Evolutionary conservation across 495 filamentous ascomycete genomes (phyloP).

Genomic region (Annulohypoxylon maeteangense): DNA sequence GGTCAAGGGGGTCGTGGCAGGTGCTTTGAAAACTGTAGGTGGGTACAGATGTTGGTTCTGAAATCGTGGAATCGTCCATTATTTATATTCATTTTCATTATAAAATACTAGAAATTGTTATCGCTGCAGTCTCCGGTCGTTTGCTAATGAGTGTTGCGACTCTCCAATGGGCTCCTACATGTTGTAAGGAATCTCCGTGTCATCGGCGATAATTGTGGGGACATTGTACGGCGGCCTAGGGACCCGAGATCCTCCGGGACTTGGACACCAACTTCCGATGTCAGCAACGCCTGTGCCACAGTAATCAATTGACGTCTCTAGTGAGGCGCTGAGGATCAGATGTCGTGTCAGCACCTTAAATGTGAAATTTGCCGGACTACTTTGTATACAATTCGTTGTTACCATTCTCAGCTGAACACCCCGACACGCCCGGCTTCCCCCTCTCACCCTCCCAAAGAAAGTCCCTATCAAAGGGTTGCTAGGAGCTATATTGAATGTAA

Average conservation of each 20-base stretch:
- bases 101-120: background rate
- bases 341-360: background rate
- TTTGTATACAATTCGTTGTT: background rate
- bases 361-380: background rate
- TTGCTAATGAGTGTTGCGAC: background rate
- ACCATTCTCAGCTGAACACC: background rate
- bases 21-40: no score
- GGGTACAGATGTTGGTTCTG: background rate
- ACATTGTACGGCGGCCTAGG: conserved; percentile 25
- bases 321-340: background rate
- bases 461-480: background rate
- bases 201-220: background rate
- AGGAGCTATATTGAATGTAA: no score
- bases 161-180: background rate
- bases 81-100: background rate
- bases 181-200: background rate
- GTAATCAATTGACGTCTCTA: background rate
- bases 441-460: no score
- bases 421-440: no score
- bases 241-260: conserved; percentile 17
- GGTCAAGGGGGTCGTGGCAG: background rate
- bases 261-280: background rate
- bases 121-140: background rate
- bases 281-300: conserved; percentile 5
- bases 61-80: background rate